These are phyloP conservation scores for Colletotrichum sansevieriae DNA, from an alignment of 2,329 filamentous ascomycete species.

Conservation along the genomic window DNA sequence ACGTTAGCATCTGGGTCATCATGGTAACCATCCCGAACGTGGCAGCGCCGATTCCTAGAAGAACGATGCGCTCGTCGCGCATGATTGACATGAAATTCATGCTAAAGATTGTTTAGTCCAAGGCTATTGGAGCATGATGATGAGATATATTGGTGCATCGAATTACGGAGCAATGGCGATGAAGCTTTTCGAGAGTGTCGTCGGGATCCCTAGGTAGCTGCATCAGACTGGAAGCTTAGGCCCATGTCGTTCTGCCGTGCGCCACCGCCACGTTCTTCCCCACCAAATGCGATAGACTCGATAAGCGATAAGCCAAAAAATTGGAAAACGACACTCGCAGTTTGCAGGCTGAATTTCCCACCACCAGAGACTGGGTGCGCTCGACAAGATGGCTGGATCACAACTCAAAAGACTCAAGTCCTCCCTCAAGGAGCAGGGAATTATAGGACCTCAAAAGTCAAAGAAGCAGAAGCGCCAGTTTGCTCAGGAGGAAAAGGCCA, in stretches of 20 bases:
- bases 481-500: constrained; percentile 74
- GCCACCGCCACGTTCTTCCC: constrained; percentile 41
- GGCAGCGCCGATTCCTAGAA: constrained; percentile 67
- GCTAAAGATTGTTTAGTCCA: constrained; percentile 4
- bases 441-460: constrained; percentile 91
- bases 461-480: constrained; percentile 92
- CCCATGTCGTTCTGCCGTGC: constrained; percentile 41
- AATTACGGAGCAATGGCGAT: neutral
- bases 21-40: constrained; percentile 69
- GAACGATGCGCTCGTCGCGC: constrained; percentile 67
- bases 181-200: neutral
- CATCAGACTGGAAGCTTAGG: neutral
- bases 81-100: constrained; percentile 49
- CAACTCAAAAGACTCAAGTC: constrained; percentile 96
- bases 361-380: constrained; percentile 13
- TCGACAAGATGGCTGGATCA: constrained; percentile 83
- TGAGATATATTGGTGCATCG: no score
- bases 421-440: constrained; percentile 88
- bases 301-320: constrained; percentile 46
- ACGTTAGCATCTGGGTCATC: constrained; percentile 69
- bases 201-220: neutral
- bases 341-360: constrained; percentile 15
- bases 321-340: constrained; percentile 35
- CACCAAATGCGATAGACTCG: constrained; percentile 44
- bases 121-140: constrained; percentile 13